Conservation (phyloP, 352 stramenopile genomes). For the Pythium sp. region DNA sequence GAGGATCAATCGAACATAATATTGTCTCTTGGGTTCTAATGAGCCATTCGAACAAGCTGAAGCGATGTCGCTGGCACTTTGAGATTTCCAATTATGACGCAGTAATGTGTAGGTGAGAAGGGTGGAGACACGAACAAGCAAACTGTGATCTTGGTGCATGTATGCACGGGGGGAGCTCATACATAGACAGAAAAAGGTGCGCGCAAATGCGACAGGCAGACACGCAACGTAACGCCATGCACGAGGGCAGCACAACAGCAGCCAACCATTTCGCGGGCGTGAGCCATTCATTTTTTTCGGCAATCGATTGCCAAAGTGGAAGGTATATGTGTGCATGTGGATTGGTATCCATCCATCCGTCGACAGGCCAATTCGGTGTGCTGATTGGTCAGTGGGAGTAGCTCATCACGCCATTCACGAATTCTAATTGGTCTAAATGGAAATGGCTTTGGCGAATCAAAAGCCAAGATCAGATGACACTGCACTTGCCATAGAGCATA, state of each 20-base stretch:
- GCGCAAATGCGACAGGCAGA: not conserved
- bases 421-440: not conserved
- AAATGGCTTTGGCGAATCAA: not conserved
- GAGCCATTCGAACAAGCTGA: not conserved
- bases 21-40: not conserved
- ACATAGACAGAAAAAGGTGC: not conserved
- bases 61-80: not conserved
- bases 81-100: no score
- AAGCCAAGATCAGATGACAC: not conserved
- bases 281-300: no score
- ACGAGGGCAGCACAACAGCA: not conserved
- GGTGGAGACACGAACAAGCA: no score
- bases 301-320: no score
- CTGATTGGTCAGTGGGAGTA: constrained; percentile 2
- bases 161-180: no score
- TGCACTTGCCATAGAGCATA: no score
- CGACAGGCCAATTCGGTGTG: not conserved
- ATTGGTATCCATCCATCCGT: constrained; percentile 4
- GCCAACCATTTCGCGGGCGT: not conserved
- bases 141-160: not conserved
- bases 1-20: not conserved
- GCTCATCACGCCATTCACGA: not conserved
- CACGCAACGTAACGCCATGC: not conserved
- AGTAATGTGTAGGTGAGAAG: not conserved
- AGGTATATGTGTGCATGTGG: no score